These are phyloP conservation scores for Rutstroemia sp. DNA, from an alignment of 2,329 filamentous ascomycete species.

Conservation along the genomic window DNA sequence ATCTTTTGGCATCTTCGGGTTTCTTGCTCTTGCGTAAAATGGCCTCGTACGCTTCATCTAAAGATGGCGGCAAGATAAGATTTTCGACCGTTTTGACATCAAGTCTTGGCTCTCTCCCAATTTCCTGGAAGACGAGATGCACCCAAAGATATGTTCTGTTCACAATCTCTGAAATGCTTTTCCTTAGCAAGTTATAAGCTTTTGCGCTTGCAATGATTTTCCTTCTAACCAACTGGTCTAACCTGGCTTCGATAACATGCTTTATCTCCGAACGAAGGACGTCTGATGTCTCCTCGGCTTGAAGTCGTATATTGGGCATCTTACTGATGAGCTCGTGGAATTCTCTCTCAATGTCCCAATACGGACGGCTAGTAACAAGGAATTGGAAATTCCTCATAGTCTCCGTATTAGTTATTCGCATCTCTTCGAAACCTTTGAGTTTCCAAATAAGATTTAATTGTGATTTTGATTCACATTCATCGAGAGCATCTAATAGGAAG, in stretches of 20 bases:
- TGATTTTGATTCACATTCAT: slow-evolving; percentile 1
- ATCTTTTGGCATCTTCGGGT: neutral
- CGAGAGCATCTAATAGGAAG: slow-evolving; percentile 8
- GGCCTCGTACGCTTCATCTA: slow-evolving; percentile 3
- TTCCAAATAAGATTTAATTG: neutral
- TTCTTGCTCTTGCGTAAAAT: neutral
- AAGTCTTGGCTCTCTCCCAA: neutral
- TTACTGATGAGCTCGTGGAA: neutral
- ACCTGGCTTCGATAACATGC: slow-evolving; percentile 5
- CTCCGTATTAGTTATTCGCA: neutral
- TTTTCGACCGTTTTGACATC: neutral
- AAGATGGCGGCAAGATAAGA: neutral
- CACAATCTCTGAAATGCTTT: neutral
- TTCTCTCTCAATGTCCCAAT: slow-evolving; percentile 1
- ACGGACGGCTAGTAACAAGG: slow-evolving; percentile 8
- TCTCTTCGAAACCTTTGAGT: neutral
- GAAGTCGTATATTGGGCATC: slow-evolving; percentile 2
- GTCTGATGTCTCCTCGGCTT: slow-evolving; percentile 2
- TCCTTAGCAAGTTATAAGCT: neutral
- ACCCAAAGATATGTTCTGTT: slow-evolving; percentile 11
- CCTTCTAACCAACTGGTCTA: neutral
- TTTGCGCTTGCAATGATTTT: neutral
- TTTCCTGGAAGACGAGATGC: slow-evolving; percentile 5
- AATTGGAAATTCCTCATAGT: neutral
- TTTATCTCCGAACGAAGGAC: slow-evolving; percentile 8